Evolutionary conservation across 352 stramenopile genomes (phyloP).

Genomic region (Globisporangium barbulae): DNA sequence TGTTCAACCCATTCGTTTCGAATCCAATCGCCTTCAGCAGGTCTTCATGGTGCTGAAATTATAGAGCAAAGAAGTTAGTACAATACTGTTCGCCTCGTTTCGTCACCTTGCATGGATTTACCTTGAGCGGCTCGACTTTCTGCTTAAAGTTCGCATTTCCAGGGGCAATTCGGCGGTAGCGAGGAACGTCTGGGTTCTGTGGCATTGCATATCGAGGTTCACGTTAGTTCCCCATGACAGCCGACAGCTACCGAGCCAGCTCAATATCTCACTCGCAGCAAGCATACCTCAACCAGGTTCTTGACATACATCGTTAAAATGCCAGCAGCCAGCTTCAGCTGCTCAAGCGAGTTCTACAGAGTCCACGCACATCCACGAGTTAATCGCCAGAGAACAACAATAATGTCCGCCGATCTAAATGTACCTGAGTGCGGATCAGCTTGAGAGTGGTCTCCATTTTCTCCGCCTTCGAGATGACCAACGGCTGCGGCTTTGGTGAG

Average conservation of each 20-base stretch:
- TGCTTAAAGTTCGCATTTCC: slow-evolving; percentile 85
- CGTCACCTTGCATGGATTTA: slow-evolving; percentile 16
- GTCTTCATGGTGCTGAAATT: slow-evolving; percentile 61
- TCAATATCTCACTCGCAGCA: too few species aligned
- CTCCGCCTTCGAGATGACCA: slow-evolving; percentile 29
- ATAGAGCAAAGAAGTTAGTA: background rate
- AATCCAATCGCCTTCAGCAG: slow-evolving; percentile 79
- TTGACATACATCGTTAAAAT: slow-evolving; percentile 88
- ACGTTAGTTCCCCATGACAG: background rate
- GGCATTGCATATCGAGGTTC: background rate
- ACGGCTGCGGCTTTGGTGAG: background rate
- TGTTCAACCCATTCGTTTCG: slow-evolving; percentile 63
- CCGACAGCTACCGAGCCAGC: background rate
- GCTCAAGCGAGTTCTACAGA: slow-evolving; percentile 62
- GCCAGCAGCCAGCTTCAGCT: slow-evolving; percentile 59
- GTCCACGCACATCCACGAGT: background rate
- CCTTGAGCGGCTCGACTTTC: slow-evolving; percentile 79
- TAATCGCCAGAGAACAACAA: background rate
- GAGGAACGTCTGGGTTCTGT: slow-evolving; percentile 77
- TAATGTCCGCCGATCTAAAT: background rate
- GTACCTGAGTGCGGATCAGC: slow-evolving; percentile 47
- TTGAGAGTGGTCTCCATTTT: slow-evolving; percentile 48
- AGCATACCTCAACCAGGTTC: slow-evolving; percentile 75
- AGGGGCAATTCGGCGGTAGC: slow-evolving; percentile 72
- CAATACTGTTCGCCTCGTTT: too few species aligned